Percentiles rank a stretch among this genome's conserved stretches.
phyloP scores from a whole-genome alignment of 352 stramenopile genomes.

The Globisporangium megalacanthum region DNA sequence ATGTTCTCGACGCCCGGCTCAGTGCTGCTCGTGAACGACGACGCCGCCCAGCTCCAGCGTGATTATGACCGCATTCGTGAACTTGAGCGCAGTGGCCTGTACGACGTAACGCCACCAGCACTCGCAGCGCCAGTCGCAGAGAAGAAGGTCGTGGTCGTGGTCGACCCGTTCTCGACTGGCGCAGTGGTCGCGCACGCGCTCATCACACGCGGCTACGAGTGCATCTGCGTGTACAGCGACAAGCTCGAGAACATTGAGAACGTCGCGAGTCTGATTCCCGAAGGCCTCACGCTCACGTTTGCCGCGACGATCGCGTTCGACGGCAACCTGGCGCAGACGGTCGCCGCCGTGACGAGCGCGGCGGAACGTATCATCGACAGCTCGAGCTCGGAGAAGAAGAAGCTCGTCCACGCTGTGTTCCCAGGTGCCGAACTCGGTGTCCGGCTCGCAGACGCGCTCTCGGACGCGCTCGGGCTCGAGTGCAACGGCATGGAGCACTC shows the following conservation, averaged over 20 bases:
- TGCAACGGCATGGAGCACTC: conserved; percentile 81
- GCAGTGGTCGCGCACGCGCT: conserved; percentile 92
- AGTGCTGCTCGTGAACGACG: conserved; percentile 78
- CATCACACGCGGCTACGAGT: conserved; percentile 85
- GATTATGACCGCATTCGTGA: conserved; percentile 87
- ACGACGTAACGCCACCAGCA: conserved; percentile 26
- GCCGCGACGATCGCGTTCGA: conserved; percentile 71
- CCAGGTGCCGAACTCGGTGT: conserved; percentile 92
- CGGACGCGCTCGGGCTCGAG: conserved; percentile 75
- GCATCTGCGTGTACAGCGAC: conserved; percentile 85
- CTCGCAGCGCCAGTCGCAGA: conserved; percentile 7
- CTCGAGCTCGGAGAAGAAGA: conserved; percentile 6
- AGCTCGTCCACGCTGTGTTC: conserved; percentile 79
- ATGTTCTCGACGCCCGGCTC: conserved; percentile 89
- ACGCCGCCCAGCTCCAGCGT: conserved; percentile 59
- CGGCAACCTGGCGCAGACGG: conserved; percentile 36
- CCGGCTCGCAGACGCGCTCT: conserved; percentile 87
- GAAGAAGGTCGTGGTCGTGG: conserved; percentile 86
- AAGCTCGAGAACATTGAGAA: conserved; percentile 78
- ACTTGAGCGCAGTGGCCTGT: conserved; percentile 69
- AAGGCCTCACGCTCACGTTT: conserved; percentile 72
- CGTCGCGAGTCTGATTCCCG: conserved; percentile 69
- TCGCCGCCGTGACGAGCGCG: conserved; percentile 43
- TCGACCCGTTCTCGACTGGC: conserved; percentile 95
- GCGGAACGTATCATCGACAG: conserved; percentile 21